Percentiles rank a stretch among this genome's conserved stretches.
Evolutionary conservation across 2,329 filamentous ascomycete genomes (phyloP).

Genomic region (Malbranchea zuffiana): DNA sequence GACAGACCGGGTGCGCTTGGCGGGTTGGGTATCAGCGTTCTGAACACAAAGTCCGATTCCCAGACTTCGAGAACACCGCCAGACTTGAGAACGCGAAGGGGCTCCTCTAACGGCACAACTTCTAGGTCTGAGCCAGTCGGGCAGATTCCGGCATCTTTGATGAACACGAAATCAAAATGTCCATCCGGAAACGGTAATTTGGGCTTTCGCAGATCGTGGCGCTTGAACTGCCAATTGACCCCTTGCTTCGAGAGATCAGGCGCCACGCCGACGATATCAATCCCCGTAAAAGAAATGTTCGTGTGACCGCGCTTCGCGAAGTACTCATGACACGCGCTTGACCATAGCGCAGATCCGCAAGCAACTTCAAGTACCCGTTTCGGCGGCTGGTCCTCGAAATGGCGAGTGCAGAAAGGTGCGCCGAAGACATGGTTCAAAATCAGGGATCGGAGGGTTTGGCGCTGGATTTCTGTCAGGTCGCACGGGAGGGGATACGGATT

Average conservation of each 20-base stretch:
- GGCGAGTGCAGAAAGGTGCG: conserved; percentile 62
- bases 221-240: conserved; percentile 79
- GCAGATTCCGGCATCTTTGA: conserved; percentile 71
- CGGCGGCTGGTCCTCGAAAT: conserved; percentile 56
- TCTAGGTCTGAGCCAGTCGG: conserved; percentile 47
- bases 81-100: conserved; percentile 61
- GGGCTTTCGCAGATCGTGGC: conserved; percentile 66
- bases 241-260: conserved; percentile 56
- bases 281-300: conserved; percentile 65
- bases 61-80: conserved; percentile 77
- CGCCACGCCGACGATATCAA: conserved; percentile 68
- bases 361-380: conserved; percentile 72
- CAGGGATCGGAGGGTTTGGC: conserved; percentile 74
- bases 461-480: conserved; percentile 76
- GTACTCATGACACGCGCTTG: conserved; percentile 72
- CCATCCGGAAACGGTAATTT: conserved; percentile 69
- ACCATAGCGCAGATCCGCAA: conserved; percentile 85
- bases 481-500: conserved; percentile 75
- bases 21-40: conserved; percentile 70
- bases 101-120: conserved; percentile 55
- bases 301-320: conserved; percentile 57
- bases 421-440: conserved; percentile 73
- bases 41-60: conserved; percentile 77
- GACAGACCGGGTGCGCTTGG: conserved; percentile 48
- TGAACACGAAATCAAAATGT: conserved; percentile 79